Conservation (phyloP, 2,329 filamentous ascomycete species). For the Botrytis cinerea region DNA sequence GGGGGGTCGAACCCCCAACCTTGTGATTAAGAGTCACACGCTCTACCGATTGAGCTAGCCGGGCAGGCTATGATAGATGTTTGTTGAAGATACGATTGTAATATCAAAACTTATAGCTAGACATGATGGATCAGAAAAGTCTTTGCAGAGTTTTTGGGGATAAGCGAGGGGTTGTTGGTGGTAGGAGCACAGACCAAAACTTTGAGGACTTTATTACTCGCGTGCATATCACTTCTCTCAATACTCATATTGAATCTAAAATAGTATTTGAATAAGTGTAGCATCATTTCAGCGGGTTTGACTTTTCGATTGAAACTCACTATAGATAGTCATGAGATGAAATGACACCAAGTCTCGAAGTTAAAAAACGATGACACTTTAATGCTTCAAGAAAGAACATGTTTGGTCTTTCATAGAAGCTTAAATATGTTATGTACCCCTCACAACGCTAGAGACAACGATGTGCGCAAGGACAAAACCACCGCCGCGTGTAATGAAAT, state of each 20-base stretch:
- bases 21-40: conserved; percentile 39
- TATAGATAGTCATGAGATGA: not conserved
- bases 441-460: not conserved
- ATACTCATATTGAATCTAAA: not conserved
- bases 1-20: conserved; percentile 23
- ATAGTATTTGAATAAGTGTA: not conserved
- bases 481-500: not conserved
- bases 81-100: rapidly evolving
- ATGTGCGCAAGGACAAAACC: not conserved
- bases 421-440: not conserved
- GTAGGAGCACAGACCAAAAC: not conserved
- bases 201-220: not conserved
- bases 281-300: not conserved
- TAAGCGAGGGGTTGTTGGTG: conserved; percentile 3
- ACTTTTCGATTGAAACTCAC: no score
- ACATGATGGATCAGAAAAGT: not conserved
- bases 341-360: no score
- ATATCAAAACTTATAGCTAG: not conserved
- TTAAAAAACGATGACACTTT: not conserved
- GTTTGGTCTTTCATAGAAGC: not conserved
- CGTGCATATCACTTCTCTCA: not conserved
- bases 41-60: conserved; percentile 42
- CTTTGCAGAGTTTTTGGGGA: conserved; percentile 5
- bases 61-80: conserved; percentile 27
- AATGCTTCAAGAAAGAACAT: not conserved